A percentile compares a stretch with the other conserved stretches of the same genome.
Conservation (phyloP, 2,329 filamentous ascomycete genomes). For the Phaeosphaeria sp. region DNA sequence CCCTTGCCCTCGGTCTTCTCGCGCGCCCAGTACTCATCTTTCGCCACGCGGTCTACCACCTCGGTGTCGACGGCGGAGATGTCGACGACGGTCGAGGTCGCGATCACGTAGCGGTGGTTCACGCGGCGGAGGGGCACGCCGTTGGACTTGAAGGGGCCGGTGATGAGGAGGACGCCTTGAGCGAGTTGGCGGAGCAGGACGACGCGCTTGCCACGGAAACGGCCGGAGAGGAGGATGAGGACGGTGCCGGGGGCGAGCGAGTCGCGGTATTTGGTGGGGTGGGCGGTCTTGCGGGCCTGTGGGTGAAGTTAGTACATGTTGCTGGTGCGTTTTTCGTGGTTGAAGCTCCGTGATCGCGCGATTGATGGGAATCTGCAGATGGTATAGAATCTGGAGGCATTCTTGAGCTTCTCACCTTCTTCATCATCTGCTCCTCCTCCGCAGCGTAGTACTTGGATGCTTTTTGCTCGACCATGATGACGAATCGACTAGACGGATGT, state of each 20-base stretch:
- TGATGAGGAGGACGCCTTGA: constrained; percentile 97
- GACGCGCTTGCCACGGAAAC: constrained; percentile 99
- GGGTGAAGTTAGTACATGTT: constrained; percentile 7
- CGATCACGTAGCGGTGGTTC: constrained; percentile 92
- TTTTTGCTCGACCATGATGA: constrained; percentile 65
- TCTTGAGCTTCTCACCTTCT: constrained; percentile 79
- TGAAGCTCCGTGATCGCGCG: neutral
- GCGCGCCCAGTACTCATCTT: constrained; percentile 89
- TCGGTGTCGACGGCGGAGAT: constrained; percentile 78
- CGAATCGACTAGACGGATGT: constrained; percentile 4
- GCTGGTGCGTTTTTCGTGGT: neutral
- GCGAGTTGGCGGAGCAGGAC: constrained; percentile 95
- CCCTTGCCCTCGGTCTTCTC: constrained; percentile 92
- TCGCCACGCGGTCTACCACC: constrained; percentile 77
- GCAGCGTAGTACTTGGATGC: constrained; percentile 98
- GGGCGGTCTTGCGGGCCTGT: constrained; percentile 92
- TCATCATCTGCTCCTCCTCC: constrained; percentile 85
- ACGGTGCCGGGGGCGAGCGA: constrained; percentile 92
- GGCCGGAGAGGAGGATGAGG: constrained; percentile 97
- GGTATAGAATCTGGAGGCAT: neutral
- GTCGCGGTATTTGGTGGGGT: constrained; percentile 84
- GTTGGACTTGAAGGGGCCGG: constrained; percentile 99
- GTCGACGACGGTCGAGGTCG: constrained; percentile 83
- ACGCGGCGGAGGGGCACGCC: constrained; percentile 94
- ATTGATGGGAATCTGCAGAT: neutral